A percentile compares a stretch with the other conserved stretches of the same genome.
Conservation (phyloP, 2,329 filamentous ascomycete species). For the Ascosphaera pollenicola region DNA sequence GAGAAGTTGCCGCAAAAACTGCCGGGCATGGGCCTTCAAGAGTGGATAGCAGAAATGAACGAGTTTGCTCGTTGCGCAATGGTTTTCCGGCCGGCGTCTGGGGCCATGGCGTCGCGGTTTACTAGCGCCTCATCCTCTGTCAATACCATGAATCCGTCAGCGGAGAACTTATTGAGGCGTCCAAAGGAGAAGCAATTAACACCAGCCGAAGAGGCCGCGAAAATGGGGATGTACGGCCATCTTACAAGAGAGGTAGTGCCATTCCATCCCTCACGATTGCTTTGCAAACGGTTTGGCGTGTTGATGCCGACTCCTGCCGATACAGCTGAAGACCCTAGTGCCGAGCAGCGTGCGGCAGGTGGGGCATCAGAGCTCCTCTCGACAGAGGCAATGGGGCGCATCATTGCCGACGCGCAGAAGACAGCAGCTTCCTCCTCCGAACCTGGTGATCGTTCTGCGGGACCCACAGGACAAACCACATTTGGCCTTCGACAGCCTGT, state of each 20-base stretch:
- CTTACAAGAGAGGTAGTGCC: constrained; percentile 52
- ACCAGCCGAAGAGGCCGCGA: constrained; percentile 68
- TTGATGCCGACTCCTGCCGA: constrained; percentile 43
- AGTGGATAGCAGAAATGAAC: constrained; percentile 58
- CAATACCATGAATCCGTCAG: constrained; percentile 17
- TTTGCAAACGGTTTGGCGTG: constrained; percentile 96
- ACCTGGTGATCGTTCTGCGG: too few species aligned
- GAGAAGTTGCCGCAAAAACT: too few species aligned
- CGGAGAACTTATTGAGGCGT: constrained; percentile 25
- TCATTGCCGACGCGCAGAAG: too few species aligned
- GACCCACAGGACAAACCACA: too few species aligned
- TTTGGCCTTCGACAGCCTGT: too few species aligned
- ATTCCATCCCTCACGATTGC: constrained; percentile 59
- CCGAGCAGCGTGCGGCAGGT: constrained; percentile 7
- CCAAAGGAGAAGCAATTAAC: constrained; percentile 39
- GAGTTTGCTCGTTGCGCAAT: constrained; percentile 55
- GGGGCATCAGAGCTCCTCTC: constrained; percentile 27
- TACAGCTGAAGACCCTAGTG: constrained; percentile 18
- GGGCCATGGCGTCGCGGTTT: constrained; percentile 83
- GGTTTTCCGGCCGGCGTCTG: constrained; percentile 81
- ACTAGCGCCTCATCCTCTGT: constrained; percentile 42
- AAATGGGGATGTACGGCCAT: constrained; percentile 75
- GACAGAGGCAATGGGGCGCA: constrained; percentile 31
- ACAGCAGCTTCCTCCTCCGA: too few species aligned
- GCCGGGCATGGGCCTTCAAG: too few species aligned